A percentile compares a stretch with the other conserved stretches of the same genome.
Evolutionary conservation across 2,329 filamentous ascomycete species (phyloP).

Genomic region (Coleophoma eucalyptorum): DNA sequence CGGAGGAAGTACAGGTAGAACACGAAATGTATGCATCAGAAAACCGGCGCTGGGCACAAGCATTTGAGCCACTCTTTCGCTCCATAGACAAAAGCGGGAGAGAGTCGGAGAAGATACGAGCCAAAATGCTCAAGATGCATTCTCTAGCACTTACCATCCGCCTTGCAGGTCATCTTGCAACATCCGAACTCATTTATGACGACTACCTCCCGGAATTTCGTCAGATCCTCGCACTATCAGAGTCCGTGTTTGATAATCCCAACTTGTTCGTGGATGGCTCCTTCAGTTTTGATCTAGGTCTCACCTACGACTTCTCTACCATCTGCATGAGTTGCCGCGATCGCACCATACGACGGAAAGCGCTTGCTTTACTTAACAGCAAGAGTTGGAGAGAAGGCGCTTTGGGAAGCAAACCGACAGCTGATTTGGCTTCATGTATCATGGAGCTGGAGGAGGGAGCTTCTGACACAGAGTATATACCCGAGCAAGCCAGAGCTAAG

Average conservation of each 20-base stretch:
- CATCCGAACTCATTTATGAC: slow-evolving; percentile 17
- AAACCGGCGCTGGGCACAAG: slow-evolving; percentile 13
- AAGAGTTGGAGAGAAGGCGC: slow-evolving; percentile 14
- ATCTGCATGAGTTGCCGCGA: slow-evolving; percentile 16
- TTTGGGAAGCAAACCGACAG: slow-evolving; percentile 10
- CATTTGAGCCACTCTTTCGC: slow-evolving; percentile 14
- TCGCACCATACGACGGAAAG: slow-evolving; percentile 14
- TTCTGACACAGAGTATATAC: slow-evolving; percentile 13
- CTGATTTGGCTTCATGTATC: slow-evolving; percentile 13
- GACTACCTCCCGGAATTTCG: slow-evolving; percentile 9
- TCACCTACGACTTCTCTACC: slow-evolving; percentile 15
- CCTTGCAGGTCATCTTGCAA: slow-evolving; percentile 11
- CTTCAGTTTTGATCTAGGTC: slow-evolving; percentile 17
- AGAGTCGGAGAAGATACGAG: slow-evolving; percentile 6
- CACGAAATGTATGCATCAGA: slow-evolving; percentile 14
- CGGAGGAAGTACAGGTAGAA: slow-evolving; percentile 11
- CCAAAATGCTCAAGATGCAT: slow-evolving; percentile 12
- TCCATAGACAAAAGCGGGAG: slow-evolving; percentile 5
- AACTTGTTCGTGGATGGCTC: slow-evolving; percentile 9
- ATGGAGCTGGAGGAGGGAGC: slow-evolving; percentile 22
- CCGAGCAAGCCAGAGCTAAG: slow-evolving; percentile 13
- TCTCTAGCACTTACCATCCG: slow-evolving; percentile 12
- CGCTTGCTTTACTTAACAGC: slow-evolving; percentile 11
- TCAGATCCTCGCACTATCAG: slow-evolving; percentile 10
- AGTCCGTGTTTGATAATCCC: slow-evolving; percentile 8